A percentile compares a stretch with the other conserved stretches of the same genome.
These are phyloP conservation scores for Prunus persica DNA, from an alignment of 306 rosid species.

Conservation along the genomic window DNA sequence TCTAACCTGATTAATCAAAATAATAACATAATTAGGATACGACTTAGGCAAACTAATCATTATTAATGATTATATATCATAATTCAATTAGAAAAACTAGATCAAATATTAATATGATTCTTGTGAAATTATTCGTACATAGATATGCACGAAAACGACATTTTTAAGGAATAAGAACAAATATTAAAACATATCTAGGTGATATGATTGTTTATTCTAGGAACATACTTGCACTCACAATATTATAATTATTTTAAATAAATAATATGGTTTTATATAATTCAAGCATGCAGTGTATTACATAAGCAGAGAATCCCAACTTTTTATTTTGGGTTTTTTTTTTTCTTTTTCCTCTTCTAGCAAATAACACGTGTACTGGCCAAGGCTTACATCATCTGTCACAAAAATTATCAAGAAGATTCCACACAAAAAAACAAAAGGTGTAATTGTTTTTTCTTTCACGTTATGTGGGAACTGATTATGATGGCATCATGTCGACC, in stretches of 20 bases:
- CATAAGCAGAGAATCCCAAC: background rate
- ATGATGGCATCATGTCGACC: background rate
- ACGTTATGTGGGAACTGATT: background rate
- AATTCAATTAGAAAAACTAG: background rate
- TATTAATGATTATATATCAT: background rate
- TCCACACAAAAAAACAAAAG: background rate
- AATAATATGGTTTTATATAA: background rate
- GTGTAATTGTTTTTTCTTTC: background rate
- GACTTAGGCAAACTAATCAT: background rate
- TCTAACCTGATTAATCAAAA: slow-evolving; percentile 56
- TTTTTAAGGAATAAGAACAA: background rate
- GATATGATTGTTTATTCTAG: background rate
- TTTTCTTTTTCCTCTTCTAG: background rate
- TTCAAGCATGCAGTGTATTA: background rate
- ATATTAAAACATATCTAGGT: background rate
- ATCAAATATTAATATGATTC: background rate
- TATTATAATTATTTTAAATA: background rate
- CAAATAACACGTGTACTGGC: background rate
- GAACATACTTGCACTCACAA: background rate
- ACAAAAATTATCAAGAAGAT: background rate
- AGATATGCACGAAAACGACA: background rate
- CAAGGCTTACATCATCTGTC: background rate
- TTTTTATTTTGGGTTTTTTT: background rate
- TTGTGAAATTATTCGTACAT: background rate
- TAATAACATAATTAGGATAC: background rate